Percentiles rank a stretch among this genome's conserved stretches.
phyloP scores from a whole-genome alignment of 345 rosid genomes.

The Moricandia arvensis region DNA sequence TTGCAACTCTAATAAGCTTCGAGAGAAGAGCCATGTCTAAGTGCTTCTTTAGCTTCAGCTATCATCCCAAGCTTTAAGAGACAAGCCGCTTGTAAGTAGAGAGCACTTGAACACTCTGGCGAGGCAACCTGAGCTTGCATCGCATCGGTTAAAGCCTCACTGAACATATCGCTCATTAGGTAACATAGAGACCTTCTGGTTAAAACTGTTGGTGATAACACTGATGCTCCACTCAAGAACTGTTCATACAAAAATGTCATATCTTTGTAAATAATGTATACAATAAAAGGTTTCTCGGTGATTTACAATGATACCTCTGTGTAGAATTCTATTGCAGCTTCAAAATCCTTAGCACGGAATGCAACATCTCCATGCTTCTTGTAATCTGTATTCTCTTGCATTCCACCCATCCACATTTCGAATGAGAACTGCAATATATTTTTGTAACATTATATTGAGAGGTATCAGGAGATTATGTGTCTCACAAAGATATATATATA shows the following conservation, averaged over 20 bases:
- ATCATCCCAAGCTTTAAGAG: constrained; percentile 86
- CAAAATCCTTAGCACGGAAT: constrained; percentile 82
- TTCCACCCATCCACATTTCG: constrained; percentile 93
- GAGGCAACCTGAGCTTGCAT: constrained; percentile 84
- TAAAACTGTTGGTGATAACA: constrained; percentile 88
- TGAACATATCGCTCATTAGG: constrained; percentile 67
- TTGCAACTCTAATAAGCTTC: constrained; percentile 53
- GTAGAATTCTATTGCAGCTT: constrained; percentile 73
- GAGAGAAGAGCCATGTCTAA: constrained; percentile 70
- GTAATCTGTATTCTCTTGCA: constrained; percentile 89
- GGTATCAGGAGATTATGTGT: constrained; percentile 4
- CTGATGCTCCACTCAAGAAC: constrained; percentile 87
- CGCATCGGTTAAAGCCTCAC: constrained; percentile 88
- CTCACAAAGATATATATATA: constrained; percentile 17
- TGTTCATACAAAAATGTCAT: constrained; percentile 11
- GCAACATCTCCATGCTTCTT: constrained; percentile 93
- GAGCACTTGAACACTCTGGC: constrained; percentile 79
- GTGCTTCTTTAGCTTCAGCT: constrained; percentile 80
- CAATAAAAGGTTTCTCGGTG: background rate
- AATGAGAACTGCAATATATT: constrained; percentile 68
- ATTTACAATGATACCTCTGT: constrained; percentile 50
- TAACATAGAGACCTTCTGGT: constrained; percentile 85
- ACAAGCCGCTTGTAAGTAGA: constrained; percentile 85
- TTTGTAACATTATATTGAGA: background rate
- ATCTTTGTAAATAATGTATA: background rate